Percentiles rank a stretch among this genome's conserved stretches.
Conservation (phyloP, 176 grass and related monocot genomes). For the Aegilops sharonensis region DNA sequence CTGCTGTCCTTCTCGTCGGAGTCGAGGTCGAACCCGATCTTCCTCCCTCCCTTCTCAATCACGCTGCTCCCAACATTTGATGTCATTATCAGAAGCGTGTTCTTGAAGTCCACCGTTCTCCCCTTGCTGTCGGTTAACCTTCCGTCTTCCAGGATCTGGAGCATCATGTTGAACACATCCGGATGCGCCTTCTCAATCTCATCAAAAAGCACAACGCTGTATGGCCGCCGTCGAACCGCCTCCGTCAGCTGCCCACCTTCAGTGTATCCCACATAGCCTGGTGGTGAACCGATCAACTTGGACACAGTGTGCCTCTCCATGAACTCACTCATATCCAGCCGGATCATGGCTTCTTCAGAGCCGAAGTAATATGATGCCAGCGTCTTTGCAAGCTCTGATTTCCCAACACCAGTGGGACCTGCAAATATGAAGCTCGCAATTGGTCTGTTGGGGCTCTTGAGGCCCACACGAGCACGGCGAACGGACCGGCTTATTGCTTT, state of each 20-base stretch:
- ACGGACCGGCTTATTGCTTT: conserved; percentile 87
- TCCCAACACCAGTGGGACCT: conserved; percentile 89
- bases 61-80: conserved; percentile 94
- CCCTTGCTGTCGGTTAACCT: conserved; percentile 93
- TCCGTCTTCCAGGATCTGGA: conserved; percentile 90
- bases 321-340: conserved; percentile 98
- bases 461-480: conserved; percentile 77
- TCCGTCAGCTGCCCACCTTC: conserved; percentile 94
- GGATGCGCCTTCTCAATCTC: conserved; percentile 92
- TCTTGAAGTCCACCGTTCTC: conserved; percentile 92
- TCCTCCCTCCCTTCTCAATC: conserved; percentile 84
- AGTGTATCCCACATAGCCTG: conserved; percentile 93
- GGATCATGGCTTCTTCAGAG: conserved; percentile 90
- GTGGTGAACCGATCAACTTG: conserved; percentile 85
- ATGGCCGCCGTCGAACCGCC: conserved; percentile 81
- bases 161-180: conserved; percentile 98
- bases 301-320: conserved; percentile 94
- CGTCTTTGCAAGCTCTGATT: conserved; percentile 89
- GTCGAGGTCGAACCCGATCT: conserved; percentile 80
- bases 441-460: conserved; percentile 86
- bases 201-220: conserved; percentile 84
- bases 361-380: conserved; percentile 85
- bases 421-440: conserved; percentile 95
- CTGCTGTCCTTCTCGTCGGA: conserved; percentile 81
- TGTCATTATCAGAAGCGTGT: conserved; percentile 91